These are phyloP conservation scores for Glebionis coronaria DNA, from an alignment of 129 eudicot species.

Conservation along the genomic window DNA sequence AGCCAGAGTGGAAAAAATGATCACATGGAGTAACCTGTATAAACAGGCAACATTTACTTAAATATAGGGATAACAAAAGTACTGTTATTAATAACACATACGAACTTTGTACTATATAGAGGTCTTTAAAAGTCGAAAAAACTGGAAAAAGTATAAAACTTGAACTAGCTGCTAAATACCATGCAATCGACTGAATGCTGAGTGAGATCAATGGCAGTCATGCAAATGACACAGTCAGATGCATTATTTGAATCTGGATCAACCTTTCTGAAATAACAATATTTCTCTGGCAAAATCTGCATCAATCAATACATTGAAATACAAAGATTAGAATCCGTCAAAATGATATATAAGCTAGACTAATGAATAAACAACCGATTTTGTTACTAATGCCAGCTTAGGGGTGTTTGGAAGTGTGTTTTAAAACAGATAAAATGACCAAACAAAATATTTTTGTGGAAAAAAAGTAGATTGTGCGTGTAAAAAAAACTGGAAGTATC, in stretches of 20 bases:
- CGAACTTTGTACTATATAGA: neutral
- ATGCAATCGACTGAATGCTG: slow-evolving; percentile 80
- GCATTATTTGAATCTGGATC: slow-evolving; percentile 56
- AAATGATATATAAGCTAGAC: neutral
- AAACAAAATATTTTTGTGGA: too few relatives aligned
- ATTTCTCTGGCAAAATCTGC: slow-evolving; percentile 98
- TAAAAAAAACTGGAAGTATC: too few relatives aligned
- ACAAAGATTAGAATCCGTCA: neutral
- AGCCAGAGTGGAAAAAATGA: slow-evolving; percentile 95
- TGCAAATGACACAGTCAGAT: slow-evolving; percentile 92
- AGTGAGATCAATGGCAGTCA: slow-evolving; percentile 82
- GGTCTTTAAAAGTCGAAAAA: neutral
- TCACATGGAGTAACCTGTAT: slow-evolving; percentile 93
- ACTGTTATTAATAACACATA: neutral
- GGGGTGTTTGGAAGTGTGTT: neutral
- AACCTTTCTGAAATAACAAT: slow-evolving; percentile 81
- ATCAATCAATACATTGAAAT: slow-evolving; percentile 22
- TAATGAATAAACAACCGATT: neutral
- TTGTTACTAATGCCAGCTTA: neutral
- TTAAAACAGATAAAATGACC: too few relatives aligned
- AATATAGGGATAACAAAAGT: neutral
- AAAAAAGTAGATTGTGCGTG: too few relatives aligned
- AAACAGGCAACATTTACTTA: slow-evolving; percentile 6
- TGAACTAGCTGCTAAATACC: slow-evolving; percentile 37
- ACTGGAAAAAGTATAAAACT: neutral